Evolutionary conservation across 306 rosid species (phyloP).

Genomic region (Purshia tridentata): DNA sequence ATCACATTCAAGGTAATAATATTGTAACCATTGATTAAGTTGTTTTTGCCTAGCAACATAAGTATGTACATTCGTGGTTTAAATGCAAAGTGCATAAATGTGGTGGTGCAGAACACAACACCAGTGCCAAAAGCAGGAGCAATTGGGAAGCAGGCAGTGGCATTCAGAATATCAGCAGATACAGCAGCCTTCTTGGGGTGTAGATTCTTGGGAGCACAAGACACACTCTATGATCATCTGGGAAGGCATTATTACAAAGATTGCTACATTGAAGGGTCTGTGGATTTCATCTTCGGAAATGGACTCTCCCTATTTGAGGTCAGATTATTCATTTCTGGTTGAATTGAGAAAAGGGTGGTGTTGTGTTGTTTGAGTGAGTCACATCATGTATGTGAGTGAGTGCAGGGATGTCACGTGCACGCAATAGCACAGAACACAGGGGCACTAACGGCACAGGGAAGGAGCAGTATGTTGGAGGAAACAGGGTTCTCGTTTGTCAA

Average conservation of each 20-base stretch:
- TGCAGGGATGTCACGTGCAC: slow-evolving; percentile 92
- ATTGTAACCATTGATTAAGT: too few relatives aligned
- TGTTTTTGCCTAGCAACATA: too few relatives aligned
- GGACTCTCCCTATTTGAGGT: slow-evolving; percentile 86
- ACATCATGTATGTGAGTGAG: background rate
- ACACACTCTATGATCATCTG: slow-evolving; percentile 83
- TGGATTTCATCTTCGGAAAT: slow-evolving; percentile 97
- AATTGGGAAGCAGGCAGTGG: slow-evolving; percentile 84
- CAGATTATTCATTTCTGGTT: background rate
- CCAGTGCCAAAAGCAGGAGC: slow-evolving; percentile 91
- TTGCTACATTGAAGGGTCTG: slow-evolving; percentile 97
- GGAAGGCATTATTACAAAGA: slow-evolving; percentile 95
- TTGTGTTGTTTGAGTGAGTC: too few relatives aligned
- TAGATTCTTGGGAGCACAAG: slow-evolving; percentile 90
- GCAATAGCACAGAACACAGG: slow-evolving; percentile 78
- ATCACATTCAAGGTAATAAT: slow-evolving; percentile 74
- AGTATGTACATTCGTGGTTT: too few relatives aligned
- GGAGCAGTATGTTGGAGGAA: slow-evolving; percentile 73
- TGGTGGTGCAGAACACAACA: slow-evolving; percentile 55
- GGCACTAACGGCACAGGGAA: slow-evolving; percentile 91
- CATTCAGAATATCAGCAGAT: slow-evolving; percentile 90
- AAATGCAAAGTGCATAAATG: too few relatives aligned
- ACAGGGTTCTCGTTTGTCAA: slow-evolving; percentile 94
- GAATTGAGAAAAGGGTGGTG: background rate
- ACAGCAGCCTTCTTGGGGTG: slow-evolving; percentile 76